Base-by-base conservation (phyloP, 805 yeast species). In the Candida sakaeoensis region DNA sequence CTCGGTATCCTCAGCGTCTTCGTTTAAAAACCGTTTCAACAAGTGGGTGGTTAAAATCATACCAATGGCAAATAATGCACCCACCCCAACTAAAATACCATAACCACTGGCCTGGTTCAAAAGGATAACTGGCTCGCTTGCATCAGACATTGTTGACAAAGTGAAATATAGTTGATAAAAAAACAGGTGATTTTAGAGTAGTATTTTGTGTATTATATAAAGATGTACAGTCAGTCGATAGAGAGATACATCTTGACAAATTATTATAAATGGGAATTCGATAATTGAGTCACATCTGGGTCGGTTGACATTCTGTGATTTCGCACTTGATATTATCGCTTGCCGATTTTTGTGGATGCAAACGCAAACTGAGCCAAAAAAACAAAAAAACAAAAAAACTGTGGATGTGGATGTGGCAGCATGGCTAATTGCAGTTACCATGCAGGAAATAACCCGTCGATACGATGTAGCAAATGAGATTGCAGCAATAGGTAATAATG, bases 61-160 rank as follows among this genome's bases (percentile, higher is more conserved):
- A 19, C 61, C 58, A 4, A 56, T 41, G 3, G 65, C 64, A 43
- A 60, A 61, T 5, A 55, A 33, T 6, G 55, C 61, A 15, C 65
- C 63, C 3, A 55, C 56, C 3, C 64, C 65, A 16, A 60, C 53
- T 15, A 60, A 47, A 22, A 60, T 47, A 2, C 63, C 64, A 52
- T 58, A 58, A 1, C 64, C 66, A 30, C 56, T 50, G 3, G 52
- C 58, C 46, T 61, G 53, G n/a, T 44, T 42, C 24, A 58, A 43
- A 23, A 53, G 40, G 10, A 29, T 28, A 6, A 37, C 39, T 12
- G 37, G 37, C 12, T 34, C 24, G 22, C 25, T 17, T n/a, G n/a
- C n/a, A 23, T 33, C 36, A 5, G 37, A 34, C 37, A 34, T 34
- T 28, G 18, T 21, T 21, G 9, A 21, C 13, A 23, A 12, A 8